A percentile compares a stretch with the other conserved stretches of the same genome.
phyloP scores from a whole-genome alignment of 1,139 yeast genomes.

The Yamadazyma conglobata region DNA sequence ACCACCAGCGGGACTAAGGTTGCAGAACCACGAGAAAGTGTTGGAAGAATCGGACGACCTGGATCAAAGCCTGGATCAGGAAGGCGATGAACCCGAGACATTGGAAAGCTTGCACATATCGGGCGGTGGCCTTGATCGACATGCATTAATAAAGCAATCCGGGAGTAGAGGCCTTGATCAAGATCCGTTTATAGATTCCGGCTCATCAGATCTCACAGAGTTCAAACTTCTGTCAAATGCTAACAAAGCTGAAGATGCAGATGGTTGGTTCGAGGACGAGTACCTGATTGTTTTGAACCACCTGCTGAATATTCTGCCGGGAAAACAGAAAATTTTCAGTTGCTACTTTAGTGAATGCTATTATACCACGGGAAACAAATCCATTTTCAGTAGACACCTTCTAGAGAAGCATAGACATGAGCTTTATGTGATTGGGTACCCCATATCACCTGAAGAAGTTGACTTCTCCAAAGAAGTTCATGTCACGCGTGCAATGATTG shows the following conservation, averaged over 20 bases:
- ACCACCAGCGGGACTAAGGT: too few species aligned
- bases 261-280: conserved; percentile 22
- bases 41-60: too few species aligned
- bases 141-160: too few species aligned
- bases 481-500: conserved; percentile 9
- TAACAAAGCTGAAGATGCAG: too few species aligned
- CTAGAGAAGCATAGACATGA: conserved; percentile 23
- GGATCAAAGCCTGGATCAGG: too few species aligned
- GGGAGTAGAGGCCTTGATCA: too few species aligned
- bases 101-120: neutral
- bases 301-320: conserved; percentile 11
- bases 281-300: conserved; percentile 22
- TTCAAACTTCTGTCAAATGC: too few species aligned
- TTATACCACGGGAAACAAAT: conserved; percentile 31
- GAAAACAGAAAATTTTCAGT: conserved; percentile 14
- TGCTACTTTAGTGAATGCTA: conserved; percentile 32
- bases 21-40: too few species aligned
- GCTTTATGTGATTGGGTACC: conserved; percentile 32
- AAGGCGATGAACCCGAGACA: neutral
- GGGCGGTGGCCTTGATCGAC: neutral
- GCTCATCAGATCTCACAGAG: too few species aligned
- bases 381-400: conserved; percentile 30
- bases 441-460: conserved; percentile 18
- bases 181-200: too few species aligned
- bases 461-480: conserved; percentile 2